Conservation (phyloP, 306 rosid genomes). For the Medicago arabica region DNA sequence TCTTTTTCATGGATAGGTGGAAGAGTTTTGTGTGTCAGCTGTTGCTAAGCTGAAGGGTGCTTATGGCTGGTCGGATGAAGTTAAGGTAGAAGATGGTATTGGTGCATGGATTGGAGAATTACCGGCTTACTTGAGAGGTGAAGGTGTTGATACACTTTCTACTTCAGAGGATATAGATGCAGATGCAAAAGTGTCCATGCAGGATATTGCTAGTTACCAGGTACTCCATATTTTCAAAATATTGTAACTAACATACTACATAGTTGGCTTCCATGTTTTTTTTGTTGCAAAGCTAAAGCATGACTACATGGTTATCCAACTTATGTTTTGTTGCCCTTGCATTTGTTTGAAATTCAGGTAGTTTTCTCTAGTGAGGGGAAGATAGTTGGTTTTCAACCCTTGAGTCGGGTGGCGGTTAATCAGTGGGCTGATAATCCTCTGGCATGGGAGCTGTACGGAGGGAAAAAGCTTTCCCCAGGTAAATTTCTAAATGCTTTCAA, state of each 20-base stretch:
- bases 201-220: slow-evolving; percentile 94
- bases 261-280: slow-evolving; percentile 2
- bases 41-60: slow-evolving; percentile 68
- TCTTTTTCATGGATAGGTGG: slow-evolving; percentile 61
- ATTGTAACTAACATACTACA: slow-evolving; percentile 5
- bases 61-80: slow-evolving; percentile 73
- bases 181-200: slow-evolving; percentile 58
- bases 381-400: slow-evolving; percentile 87
- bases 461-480: slow-evolving; percentile 86
- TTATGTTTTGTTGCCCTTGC: slow-evolving; percentile 25
- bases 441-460: slow-evolving; percentile 80
- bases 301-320: slow-evolving; percentile 21
- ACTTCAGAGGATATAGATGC: slow-evolving; percentile 53
- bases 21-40: slow-evolving; percentile 62
- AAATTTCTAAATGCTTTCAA: slow-evolving; percentile 39
- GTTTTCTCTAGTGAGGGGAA: slow-evolving; percentile 72
- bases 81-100: slow-evolving; percentile 56
- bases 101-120: slow-evolving; percentile 83
- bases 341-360: slow-evolving; percentile 56
- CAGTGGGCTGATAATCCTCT: slow-evolving; percentile 90
- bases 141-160: slow-evolving; percentile 51
- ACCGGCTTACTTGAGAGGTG: slow-evolving; percentile 69
- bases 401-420: slow-evolving; percentile 85
- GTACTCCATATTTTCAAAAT: slow-evolving; percentile 44
- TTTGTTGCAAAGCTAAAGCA: slow-evolving; percentile 21